Evolutionary conservation across 208 protist genomes (phyloP), one percentile per base, ranked within the genome.

Genomic region (Acanthamoeba culbertsoni): DNA sequence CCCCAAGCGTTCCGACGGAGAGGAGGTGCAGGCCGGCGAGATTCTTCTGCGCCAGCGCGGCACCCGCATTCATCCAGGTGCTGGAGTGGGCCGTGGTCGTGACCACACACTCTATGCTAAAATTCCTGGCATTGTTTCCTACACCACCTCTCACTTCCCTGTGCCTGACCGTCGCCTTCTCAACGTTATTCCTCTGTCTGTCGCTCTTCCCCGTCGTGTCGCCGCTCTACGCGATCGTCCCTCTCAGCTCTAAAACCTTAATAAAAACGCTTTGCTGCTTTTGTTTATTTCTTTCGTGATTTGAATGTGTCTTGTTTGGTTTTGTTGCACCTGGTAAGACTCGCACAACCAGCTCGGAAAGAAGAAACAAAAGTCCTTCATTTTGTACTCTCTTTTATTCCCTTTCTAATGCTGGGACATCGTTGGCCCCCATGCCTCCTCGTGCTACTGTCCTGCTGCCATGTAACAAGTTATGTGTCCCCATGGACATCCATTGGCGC

Each of bases 41-140:
- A 95, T 97, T 92, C 90, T 97, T 33, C 40, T 96, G 16, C 92
- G 95, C 43, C 95, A 96, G 90, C 86, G 95, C 23, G 95, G 95
- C 57, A 90, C 59, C 1, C 53, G 71, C 59, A 84, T 82, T 20
- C 51, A 91, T 12, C 43, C 94, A n/a, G 95, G 95, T 1, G 79
- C 93, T 35, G 88, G 93, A 12, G 94, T 95, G 12, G 94, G 90
- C 6, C 28, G 57, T 2, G 95, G 95, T 6, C 48, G 93, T 16
- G 95, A 96, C 53, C 91, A 96, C 94, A 96, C 95, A 2, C 75
- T 96, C 14, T 95, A 88, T 48, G 95, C 95, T 20, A 68, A 89
- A 33, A 77, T 45, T 18, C 68, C 55, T 20, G 93, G 94, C 53
- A 68, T 53, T 26, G 94, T 94, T 23, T 48, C 37, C 63, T 93